Evolutionary conservation across 148 eudicot species (phyloP), one percentile per base, ranked within the genome.

Genomic region (Vaccinium darrowii): DNA sequence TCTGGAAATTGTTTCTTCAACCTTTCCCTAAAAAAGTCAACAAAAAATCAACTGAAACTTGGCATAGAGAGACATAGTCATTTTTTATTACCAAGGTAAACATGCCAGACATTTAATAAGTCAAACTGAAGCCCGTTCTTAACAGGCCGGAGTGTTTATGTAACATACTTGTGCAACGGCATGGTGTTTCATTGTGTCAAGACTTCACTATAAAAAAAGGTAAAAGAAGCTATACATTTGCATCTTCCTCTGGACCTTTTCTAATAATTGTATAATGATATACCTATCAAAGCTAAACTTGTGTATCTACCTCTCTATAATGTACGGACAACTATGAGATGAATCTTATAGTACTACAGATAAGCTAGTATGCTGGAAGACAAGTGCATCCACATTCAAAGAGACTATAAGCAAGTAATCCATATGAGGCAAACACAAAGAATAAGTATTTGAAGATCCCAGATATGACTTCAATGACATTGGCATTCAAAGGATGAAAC

Each of bases 1-100:
- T 80, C 98, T 94, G 12, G 98, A 94, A 72, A 97, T 97, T 16
- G 98, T 97, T 88, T 92, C 95, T 87, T 97, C 99, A 80, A 97
- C 96, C 82, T 90, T 92, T 84, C 99, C 99, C 99, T 97, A 88
- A 58, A 86, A 78, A 8, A 27, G 27, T 27, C 27, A 27, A 27
- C 27, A 27, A 27, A 27, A 27, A 27, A 69, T 51, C 27, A 16
- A 25, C 27, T 52, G 19, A 25, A 78, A 78, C 39, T 23, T 25
- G 43, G 25, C 7, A 51, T 50, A 49, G 9, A 50, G 47, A 43
- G 19, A 12, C 15, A 58, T 8, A n/a, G 11, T 12, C 14, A 27
- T 5, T 76, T 21, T 39, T 18, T 67, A 30, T 57, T 65, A 30
- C 16, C 69, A 81, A 10, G 58, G 57, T 19, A 81, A 49, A 23